phyloP scores from a whole-genome alignment of 2,329 filamentous ascomycete species.

The Beauveria brongniartii region DNA sequence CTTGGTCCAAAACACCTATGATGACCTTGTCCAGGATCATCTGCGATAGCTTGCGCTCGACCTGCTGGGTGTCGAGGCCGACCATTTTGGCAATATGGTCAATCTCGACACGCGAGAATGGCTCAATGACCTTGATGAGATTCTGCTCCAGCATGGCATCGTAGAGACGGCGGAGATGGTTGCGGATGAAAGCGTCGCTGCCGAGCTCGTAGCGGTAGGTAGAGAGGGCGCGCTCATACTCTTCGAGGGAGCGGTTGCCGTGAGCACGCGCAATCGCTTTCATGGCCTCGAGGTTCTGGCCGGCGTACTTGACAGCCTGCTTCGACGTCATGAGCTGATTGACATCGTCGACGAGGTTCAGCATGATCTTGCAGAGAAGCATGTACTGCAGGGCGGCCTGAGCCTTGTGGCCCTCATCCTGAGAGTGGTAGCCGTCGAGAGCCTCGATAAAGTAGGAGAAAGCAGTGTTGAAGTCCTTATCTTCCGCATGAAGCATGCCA shows the following conservation, averaged over 20 bases:
- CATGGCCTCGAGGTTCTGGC: slow-evolving; percentile 96
- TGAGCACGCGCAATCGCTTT: slow-evolving; percentile 96
- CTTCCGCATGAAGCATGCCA: slow-evolving; percentile 96
- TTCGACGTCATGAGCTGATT: slow-evolving; percentile 91
- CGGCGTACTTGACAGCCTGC: slow-evolving; percentile 92
- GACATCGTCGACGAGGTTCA: slow-evolving; percentile 94
- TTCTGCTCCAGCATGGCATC: slow-evolving; percentile 99
- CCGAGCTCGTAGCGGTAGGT: slow-evolving; percentile 90
- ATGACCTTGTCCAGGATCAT: slow-evolving; percentile 99
- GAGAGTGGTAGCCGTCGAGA: slow-evolving; percentile 89
- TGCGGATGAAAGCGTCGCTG: slow-evolving; percentile 91
- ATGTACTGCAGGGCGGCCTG: slow-evolving; percentile 98
- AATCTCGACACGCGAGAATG: slow-evolving; percentile 94
- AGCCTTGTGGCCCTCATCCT: slow-evolving; percentile 82
- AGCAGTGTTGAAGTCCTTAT: slow-evolving; percentile 97
- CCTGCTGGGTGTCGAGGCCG: slow-evolving; percentile 88
- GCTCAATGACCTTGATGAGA: slow-evolving; percentile 98
- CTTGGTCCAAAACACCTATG: slow-evolving; percentile 93
- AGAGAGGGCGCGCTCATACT: slow-evolving; percentile 89
- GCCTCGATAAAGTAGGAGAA: slow-evolving; percentile 99
- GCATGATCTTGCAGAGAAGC: slow-evolving; percentile 99
- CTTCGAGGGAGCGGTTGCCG: slow-evolving; percentile 88
- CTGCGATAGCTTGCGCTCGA: slow-evolving; percentile 95
- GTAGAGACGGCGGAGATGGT: slow-evolving; percentile 90
- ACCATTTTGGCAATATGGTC: slow-evolving; percentile 97